Conservation (phyloP, 73 alveolate genomes). For the Tetrahymena elliotti region DNA sequence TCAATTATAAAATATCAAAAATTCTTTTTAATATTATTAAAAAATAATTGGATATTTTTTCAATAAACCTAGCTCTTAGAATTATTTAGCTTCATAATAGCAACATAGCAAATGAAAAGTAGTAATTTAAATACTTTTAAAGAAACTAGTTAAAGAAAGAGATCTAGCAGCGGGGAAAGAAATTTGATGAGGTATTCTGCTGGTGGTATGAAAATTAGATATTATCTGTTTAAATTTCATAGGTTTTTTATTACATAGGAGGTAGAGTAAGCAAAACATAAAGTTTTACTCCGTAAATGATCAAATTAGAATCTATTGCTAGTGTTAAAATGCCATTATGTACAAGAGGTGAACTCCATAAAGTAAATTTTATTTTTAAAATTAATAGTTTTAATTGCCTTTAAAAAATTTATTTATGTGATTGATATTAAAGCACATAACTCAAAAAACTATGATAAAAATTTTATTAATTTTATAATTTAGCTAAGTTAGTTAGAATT, state of each 20-base stretch:
- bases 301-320: neutral
- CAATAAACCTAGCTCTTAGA: too few relatives aligned
- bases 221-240: neutral
- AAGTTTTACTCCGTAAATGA: neutral
- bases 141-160: neutral
- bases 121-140: neutral
- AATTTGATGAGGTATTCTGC: neutral
- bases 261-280: neutral
- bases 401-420: neutral
- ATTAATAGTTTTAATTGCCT: neutral
- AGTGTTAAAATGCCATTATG: neutral
- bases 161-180: neutral
- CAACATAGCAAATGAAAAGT: neutral
- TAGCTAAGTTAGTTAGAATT: neutral
- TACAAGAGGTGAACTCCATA: neutral
- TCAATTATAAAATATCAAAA: neutral
- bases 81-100: too few relatives aligned
- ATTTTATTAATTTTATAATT: neutral
- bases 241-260: neutral
- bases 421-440: too few relatives aligned
- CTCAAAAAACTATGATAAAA: too few relatives aligned
- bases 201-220: neutral
- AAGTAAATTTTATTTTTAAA: neutral
- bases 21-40: too few relatives aligned
- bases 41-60: neutral